Conservation (phyloP, 2,329 filamentous ascomycete species). For the Fusarium siculi region DNA sequence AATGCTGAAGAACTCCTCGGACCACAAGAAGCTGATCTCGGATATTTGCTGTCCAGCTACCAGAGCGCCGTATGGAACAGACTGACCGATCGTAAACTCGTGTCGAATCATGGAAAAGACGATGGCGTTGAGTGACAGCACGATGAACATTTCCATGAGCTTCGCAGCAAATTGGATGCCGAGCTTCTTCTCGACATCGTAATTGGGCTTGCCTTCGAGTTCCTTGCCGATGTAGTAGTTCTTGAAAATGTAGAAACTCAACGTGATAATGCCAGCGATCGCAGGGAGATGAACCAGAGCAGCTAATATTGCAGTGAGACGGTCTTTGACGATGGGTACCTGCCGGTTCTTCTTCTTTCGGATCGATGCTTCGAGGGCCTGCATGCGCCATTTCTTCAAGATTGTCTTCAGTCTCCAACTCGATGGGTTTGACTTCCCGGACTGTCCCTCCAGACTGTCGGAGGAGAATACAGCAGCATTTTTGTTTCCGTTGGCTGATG, state of each 20-base stretch:
- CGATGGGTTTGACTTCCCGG: background rate
- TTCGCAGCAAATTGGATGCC: constrained; percentile 37
- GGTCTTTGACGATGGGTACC: constrained; percentile 34
- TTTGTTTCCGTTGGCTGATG: background rate
- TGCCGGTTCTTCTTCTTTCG: constrained; percentile 13
- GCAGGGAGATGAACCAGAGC: constrained; percentile 32
- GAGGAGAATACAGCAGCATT: background rate
- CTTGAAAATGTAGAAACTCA: constrained; percentile 39
- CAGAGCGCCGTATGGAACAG: constrained; percentile 34
- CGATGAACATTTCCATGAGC: constrained; percentile 38
- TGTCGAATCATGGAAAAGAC: constrained; percentile 34
- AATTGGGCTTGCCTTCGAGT: constrained; percentile 25
- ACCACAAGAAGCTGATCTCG: constrained; percentile 37
- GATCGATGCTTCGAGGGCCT: constrained; percentile 9
- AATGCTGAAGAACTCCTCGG: constrained; percentile 32
- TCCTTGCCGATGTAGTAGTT: constrained; percentile 40
- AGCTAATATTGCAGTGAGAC: constrained; percentile 22
- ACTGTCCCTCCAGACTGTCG: background rate
- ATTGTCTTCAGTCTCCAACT: constrained; percentile 28
- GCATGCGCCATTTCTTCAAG: constrained; percentile 33
- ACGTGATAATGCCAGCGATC: constrained; percentile 23
- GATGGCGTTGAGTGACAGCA: constrained; percentile 29
- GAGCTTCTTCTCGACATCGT: constrained; percentile 34
- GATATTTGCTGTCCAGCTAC: constrained; percentile 37
- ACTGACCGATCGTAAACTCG: constrained; percentile 30